phyloP scores from a whole-genome alignment of 2,329 filamentous ascomycete genomes.

The Colletotrichum shisoi region DNA sequence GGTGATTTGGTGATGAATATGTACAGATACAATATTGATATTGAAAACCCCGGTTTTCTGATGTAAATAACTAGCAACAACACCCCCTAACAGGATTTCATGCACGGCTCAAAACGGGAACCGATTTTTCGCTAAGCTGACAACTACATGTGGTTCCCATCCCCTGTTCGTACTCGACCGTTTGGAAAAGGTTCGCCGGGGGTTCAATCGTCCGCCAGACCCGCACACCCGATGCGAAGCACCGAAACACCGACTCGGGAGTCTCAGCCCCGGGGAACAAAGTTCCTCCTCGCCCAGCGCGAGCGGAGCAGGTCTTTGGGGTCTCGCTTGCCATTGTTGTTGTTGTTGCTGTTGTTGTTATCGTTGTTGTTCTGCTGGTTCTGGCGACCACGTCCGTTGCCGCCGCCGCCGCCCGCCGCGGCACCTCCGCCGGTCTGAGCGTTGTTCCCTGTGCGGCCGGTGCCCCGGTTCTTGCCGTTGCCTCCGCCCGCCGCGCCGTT shows the following conservation, averaged over 20 bases:
- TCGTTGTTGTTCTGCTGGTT: slow-evolving; percentile 23
- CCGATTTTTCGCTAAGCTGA: slow-evolving; percentile 14
- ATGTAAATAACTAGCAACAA: too few species aligned
- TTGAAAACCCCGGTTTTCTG: neutral
- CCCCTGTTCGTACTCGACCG: too few species aligned
- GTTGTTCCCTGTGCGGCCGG: neutral
- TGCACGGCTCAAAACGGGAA: slow-evolving; percentile 1
- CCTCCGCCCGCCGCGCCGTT: neutral
- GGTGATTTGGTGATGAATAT: too few species aligned
- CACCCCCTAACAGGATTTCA: too few species aligned
- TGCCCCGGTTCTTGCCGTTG: neutral
- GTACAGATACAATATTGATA: too few species aligned
- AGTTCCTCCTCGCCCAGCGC: slow-evolving; percentile 19
- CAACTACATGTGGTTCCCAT: neutral
- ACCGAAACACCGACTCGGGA: neutral
- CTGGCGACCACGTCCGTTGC: slow-evolving; percentile 17
- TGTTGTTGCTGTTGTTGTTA: neutral
- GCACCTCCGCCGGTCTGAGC: neutral
- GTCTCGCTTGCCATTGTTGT: slow-evolving; percentile 29
- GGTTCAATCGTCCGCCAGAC: too few species aligned
- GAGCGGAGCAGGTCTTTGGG: neutral
- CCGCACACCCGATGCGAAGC: too few species aligned
- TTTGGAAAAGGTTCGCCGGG: too few species aligned
- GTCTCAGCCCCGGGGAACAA: neutral
- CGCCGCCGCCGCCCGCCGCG: neutral